phyloP scores from a whole-genome alignment of 352 stramenopile genomes.

The Aphanomyces cochlioides region DNA sequence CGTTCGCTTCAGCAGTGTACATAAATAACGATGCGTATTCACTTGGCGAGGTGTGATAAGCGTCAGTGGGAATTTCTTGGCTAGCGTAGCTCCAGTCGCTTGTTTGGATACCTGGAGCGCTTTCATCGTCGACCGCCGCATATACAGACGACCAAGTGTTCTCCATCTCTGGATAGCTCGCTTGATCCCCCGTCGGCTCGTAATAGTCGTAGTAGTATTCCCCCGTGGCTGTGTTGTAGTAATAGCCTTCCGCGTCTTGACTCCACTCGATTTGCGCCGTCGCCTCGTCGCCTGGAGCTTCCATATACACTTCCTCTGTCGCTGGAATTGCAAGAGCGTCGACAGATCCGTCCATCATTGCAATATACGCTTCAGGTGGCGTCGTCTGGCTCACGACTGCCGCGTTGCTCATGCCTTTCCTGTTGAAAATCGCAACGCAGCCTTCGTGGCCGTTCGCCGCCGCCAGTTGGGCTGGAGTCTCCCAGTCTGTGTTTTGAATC shows the following conservation, averaged over 20 bases:
- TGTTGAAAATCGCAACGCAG: background rate
- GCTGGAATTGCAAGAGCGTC: background rate
- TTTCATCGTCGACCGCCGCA: no score
- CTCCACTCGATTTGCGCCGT: background rate
- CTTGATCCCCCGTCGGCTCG: no score
- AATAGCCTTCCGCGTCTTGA: background rate
- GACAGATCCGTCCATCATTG: background rate
- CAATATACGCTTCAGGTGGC: background rate
- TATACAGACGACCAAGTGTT: no score
- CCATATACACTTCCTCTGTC: background rate
- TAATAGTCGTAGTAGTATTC: slow-evolving; percentile 1
- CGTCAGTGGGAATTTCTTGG: no score
- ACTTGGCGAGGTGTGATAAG: no score
- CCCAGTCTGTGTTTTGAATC: slow-evolving; percentile 19
- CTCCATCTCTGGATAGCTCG: no score
- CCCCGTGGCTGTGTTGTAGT: background rate
- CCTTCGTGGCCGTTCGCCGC: background rate
- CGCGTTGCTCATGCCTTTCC: background rate
- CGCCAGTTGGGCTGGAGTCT: background rate
- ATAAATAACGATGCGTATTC: no score
- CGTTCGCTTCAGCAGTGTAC: no score
- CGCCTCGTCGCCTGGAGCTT: background rate
- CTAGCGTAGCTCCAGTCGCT: no score
- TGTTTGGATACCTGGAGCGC: no score
- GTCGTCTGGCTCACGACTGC: background rate